Evolutionary conservation across 305 asterid genomes (phyloP), one percentile per base, ranked within the genome.

Genomic region (Petunia hybrid): DNA sequence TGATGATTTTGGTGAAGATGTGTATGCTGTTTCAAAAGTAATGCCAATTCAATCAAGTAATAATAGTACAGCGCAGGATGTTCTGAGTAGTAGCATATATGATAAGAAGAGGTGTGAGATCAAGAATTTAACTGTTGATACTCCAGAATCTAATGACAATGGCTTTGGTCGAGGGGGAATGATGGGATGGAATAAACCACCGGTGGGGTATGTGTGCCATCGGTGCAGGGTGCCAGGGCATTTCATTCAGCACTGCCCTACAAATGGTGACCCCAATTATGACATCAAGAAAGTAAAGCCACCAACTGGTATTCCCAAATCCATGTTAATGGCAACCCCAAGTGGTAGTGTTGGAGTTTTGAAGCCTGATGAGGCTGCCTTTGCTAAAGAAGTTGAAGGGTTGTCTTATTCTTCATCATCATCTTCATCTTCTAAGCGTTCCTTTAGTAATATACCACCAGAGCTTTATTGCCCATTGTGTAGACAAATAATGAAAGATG

Each of bases 181-280:
- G 83, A 86, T 90, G 83, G 98, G 91, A 90, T 91, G 93, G 88
- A 97, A 90, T 85, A 91, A 90, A 41, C 98, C 97, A 80, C 99
- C 98, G 4, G 92, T 79, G 56, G 97, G 99, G 41, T 96, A 96
- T 81, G 83, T 92, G 75, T 96, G 99, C 82, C 80, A 77, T 59
- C 42, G 67, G 59, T 59, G 98, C 90, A 93, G 92, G n/a, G 71
- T 43, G 83, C 70, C 81, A 94, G 99, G 99, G 57, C 98, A 94
- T 85, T 92, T 91, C 65, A 97, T 97, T 88, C 99, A 97, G 88
- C 98, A 93, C 73, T 97, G 99, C 83, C 97, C 98, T 61, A 96
- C 98, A 16, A 96, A 96, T 85, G 97, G 99, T 65, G 98, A 94
- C 89, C 99, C 95, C 42, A 91, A 83, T 85, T 94, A 83, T 85